These are phyloP conservation scores for Diutina neorugosa DNA, from an alignment of 1,139 yeast genomes.

Conservation along the genomic window DNA sequence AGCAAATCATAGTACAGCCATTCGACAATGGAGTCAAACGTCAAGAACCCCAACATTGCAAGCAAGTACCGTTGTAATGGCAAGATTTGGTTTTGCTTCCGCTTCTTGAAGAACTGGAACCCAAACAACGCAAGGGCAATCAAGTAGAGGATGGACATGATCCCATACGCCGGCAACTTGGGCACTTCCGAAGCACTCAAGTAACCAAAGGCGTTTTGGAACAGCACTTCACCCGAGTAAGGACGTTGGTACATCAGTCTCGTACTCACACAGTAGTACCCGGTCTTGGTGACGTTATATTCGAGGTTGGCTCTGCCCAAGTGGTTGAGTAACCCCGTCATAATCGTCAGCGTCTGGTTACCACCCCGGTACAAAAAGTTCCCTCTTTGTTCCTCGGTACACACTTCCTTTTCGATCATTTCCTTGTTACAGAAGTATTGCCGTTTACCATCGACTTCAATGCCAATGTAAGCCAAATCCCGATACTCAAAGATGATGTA, in stretches of 20 bases:
- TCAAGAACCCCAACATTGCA: slow-evolving; percentile 72
- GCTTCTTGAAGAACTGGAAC: slow-evolving; percentile 75
- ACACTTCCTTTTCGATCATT: neutral
- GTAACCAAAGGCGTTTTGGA: slow-evolving; percentile 86
- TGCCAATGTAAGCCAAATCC: slow-evolving; percentile 64
- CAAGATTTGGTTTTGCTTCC: slow-evolving; percentile 63
- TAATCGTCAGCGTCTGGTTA: slow-evolving; percentile 22
- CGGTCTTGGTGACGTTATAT: slow-evolving; percentile 62
- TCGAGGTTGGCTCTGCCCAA: slow-evolving; percentile 49
- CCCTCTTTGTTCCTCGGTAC: neutral
- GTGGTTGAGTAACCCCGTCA: slow-evolving; percentile 42
- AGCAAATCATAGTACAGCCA: slow-evolving; percentile 88
- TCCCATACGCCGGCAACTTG: slow-evolving; percentile 79
- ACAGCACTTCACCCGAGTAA: slow-evolving; percentile 57
- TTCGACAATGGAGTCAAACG: slow-evolving; percentile 73
- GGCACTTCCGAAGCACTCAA: slow-evolving; percentile 87
- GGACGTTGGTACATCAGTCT: slow-evolving; percentile 25
- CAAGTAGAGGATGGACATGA: slow-evolving; percentile 72
- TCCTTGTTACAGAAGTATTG: slow-evolving; percentile 1
- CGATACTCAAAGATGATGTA: slow-evolving; percentile 75
- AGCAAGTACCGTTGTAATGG: slow-evolving; percentile 86
- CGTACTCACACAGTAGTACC: slow-evolving; percentile 85
- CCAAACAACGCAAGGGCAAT: slow-evolving; percentile 73
- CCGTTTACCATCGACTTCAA: slow-evolving; percentile 15
- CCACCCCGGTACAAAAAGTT: neutral